Percentiles rank a stretch among this genome's conserved stretches.
Evolutionary conservation across 2,329 filamentous ascomycete genomes (phyloP).

Genomic region (Diplodia mutila): DNA sequence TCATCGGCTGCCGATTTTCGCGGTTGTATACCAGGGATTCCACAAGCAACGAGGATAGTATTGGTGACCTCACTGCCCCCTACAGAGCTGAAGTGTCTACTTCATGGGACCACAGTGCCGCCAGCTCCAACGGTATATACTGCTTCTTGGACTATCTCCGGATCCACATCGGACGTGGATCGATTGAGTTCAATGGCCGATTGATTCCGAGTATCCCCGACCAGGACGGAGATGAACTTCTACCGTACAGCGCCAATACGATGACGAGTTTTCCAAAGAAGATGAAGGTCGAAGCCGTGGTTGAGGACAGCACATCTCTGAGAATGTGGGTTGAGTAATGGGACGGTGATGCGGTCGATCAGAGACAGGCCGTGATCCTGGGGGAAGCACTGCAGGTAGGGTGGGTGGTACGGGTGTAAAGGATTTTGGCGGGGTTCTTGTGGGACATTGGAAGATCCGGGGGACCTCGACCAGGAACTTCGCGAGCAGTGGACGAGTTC

Average conservation of each 20-base stretch:
- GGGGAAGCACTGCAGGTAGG: not conserved
- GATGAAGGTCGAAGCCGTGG: not conserved
- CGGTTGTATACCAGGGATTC: not conserved
- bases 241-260: not conserved
- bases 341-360: not conserved
- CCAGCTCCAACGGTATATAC: not conserved
- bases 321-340: not conserved
- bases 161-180: not conserved
- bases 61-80: not conserved
- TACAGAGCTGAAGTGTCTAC: not conserved
- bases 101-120: not conserved
- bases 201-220: not conserved
- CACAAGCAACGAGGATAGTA: not conserved
- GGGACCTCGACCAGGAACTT: not conserved
- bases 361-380: not conserved
- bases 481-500: not conserved
- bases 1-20: slow-evolving; percentile 19
- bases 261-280: not conserved
- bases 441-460: not conserved
- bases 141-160: not conserved
- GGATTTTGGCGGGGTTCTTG: not conserved
- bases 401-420: not conserved
- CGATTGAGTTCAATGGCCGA: not conserved
- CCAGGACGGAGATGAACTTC: not conserved
- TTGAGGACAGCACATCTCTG: not conserved